These are phyloP conservation scores for Myriosclerotinia duriaeana DNA, from an alignment of 2,329 filamentous ascomycete genomes.

Conservation along the genomic window DNA sequence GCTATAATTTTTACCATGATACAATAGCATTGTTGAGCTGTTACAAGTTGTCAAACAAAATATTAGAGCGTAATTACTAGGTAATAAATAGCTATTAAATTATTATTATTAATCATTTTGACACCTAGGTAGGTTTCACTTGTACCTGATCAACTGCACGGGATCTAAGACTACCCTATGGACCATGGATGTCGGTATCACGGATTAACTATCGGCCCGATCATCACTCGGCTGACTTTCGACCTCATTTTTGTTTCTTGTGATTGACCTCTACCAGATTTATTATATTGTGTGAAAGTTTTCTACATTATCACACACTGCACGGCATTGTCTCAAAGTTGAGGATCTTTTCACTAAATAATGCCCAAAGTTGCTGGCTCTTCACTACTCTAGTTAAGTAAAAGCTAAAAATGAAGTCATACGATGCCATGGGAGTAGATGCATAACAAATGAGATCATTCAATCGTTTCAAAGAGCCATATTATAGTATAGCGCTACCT, in stretches of 20 bases:
- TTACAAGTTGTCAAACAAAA: too few relatives aligned
- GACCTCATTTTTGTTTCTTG: background rate
- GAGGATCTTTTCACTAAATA: background rate
- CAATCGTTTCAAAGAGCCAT: background rate
- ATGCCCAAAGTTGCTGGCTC: background rate
- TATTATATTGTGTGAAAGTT: constrained; percentile 14
- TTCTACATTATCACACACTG: constrained; percentile 4
- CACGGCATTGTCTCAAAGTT: background rate
- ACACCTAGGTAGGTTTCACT: background rate
- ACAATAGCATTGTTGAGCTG: too few relatives aligned
- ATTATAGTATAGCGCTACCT: background rate
- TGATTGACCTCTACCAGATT: constrained; percentile 6
- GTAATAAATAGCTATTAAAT: too few relatives aligned
- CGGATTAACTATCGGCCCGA: constrained; percentile 14
- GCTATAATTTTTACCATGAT: too few relatives aligned
- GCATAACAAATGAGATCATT: background rate
- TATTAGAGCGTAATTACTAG: too few relatives aligned
- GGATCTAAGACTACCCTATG: background rate
- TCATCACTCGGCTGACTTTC: background rate
- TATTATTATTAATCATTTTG: background rate
- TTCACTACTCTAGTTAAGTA: background rate
- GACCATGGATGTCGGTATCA: background rate
- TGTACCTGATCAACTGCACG: background rate
- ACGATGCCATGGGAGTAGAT: background rate
- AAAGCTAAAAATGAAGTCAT: background rate